These are phyloP conservation scores for Umbelopsis sp. DNA, from an alignment of 192 early-diverging fungal genomes.

Conservation along the genomic window DNA sequence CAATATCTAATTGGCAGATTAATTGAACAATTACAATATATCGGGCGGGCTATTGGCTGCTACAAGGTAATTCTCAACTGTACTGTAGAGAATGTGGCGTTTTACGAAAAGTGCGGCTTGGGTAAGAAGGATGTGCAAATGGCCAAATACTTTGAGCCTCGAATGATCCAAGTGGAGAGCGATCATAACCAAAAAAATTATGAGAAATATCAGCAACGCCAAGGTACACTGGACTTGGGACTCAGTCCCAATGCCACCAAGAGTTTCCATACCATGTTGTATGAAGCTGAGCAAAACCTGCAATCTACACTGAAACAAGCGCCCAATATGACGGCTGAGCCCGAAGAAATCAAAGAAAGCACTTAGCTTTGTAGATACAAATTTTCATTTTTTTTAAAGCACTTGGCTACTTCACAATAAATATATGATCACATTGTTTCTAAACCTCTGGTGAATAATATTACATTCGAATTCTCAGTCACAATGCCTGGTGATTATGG, in stretches of 20 bases:
- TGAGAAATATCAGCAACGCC: constrained; percentile 8
- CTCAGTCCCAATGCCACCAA: constrained; percentile 19
- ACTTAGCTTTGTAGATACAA: not conserved
- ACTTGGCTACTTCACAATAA: not conserved
- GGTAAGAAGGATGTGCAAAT: constrained; percentile 76
- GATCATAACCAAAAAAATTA: constrained; percentile 15
- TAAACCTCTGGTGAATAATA: too few species aligned
- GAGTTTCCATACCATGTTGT: constrained; percentile 19
- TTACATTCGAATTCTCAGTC: too few species aligned
- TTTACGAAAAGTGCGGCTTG: constrained; percentile 93
- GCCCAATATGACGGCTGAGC: not conserved
- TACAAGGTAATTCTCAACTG: constrained; percentile 89
- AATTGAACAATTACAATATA: constrained; percentile 84
- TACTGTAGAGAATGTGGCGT: constrained; percentile 75
- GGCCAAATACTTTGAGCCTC: constrained; percentile 54
- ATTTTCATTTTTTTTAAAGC: not conserved
- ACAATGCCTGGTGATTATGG: too few species aligned
- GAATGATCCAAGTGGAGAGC: not conserved
- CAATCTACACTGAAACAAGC: not conserved
- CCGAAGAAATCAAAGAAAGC: constrained; percentile 8
- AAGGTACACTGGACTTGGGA: not conserved
- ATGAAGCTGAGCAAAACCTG: constrained; percentile 17
- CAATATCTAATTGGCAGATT: constrained; percentile 43
- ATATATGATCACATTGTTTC: not conserved
- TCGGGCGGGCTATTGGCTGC: constrained; percentile 78